Percentiles rank a stretch among this genome's conserved stretches.
These are phyloP conservation scores for Xanthoparmelia taractica DNA, from an alignment of 495 filamentous ascomycete species.

Conservation along the genomic window DNA sequence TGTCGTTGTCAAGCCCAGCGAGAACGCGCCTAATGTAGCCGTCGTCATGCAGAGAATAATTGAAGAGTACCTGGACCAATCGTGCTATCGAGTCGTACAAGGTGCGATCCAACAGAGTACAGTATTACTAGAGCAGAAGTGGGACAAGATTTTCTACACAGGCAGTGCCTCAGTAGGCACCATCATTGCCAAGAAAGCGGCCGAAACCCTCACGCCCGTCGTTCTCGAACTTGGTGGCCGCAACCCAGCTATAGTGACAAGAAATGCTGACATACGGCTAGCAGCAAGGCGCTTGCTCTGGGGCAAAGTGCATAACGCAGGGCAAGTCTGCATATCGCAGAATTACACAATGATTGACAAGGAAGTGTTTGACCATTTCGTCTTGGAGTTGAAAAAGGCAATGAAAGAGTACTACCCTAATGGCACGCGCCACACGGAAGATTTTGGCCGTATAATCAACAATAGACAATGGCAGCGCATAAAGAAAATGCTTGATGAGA, in stretches of 20 bases:
- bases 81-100: slow-evolving; percentile 71
- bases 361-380: slow-evolving; percentile 59
- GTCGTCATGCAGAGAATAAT: slow-evolving; percentile 72
- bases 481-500: slow-evolving; percentile 77
- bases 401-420: slow-evolving; percentile 78
- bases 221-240: slow-evolving; percentile 81
- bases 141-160: slow-evolving; percentile 98
- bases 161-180: slow-evolving; percentile 67
- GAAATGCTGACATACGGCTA: slow-evolving; percentile 68
- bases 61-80: slow-evolving; percentile 63
- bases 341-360: slow-evolving; percentile 83
- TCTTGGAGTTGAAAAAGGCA: slow-evolving; percentile 63
- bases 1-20: slow-evolving; percentile 81
- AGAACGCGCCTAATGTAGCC: slow-evolving; percentile 66
- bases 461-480: slow-evolving; percentile 69
- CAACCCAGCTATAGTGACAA: slow-evolving; percentile 85
- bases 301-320: slow-evolving; percentile 77
- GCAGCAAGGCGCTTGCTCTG: slow-evolving; percentile 79
- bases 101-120: slow-evolving; percentile 73
- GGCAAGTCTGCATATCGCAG: slow-evolving; percentile 82
- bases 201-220: slow-evolving; percentile 83
- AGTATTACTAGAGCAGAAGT: slow-evolving; percentile 74
- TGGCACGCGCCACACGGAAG: slow-evolving; percentile 63
- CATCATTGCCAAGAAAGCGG: slow-evolving; percentile 87
- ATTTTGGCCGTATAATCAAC: slow-evolving; percentile 76